A percentile compares a stretch with the other conserved stretches of the same genome.
phyloP scores from a whole-genome alignment of 2,329 filamentous ascomycete genomes.

The Chaetomiaceae sp. region DNA sequence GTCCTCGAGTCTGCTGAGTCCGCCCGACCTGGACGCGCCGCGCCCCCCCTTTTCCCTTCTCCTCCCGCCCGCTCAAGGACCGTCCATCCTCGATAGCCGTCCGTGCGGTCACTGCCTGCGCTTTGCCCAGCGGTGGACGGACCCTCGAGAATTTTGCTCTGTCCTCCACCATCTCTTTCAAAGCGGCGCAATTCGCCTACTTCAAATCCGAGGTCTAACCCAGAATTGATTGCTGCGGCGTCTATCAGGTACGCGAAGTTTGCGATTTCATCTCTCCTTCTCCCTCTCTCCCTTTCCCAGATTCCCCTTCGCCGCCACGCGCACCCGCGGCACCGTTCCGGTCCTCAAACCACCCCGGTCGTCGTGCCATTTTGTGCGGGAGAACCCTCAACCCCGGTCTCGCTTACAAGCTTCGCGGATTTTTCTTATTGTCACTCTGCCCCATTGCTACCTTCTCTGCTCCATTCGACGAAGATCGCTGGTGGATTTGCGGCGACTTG shows the following conservation, averaged over 20 bases:
- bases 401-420: conserved; percentile 15
- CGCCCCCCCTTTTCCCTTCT: neutral
- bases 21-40: no score
- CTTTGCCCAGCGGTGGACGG: conserved; percentile 3
- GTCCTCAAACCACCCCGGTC: conserved; percentile 6
- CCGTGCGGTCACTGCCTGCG: conserved; percentile 4
- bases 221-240: conserved; percentile 26
- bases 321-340: neutral
- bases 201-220: conserved; percentile 7
- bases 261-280: neutral
- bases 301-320: neutral
- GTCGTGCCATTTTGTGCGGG: conserved; percentile 2
- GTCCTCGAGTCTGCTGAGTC: neutral
- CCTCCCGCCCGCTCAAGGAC: conserved; percentile 1
- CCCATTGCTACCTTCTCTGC: neutral
- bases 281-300: neutral
- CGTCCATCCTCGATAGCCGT: conserved; percentile 4
- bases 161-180: neutral
- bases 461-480: conserved; percentile 13
- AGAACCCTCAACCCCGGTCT: conserved; percentile 10
- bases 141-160: neutral
- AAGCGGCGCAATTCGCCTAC: conserved; percentile 1
- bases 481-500: conserved; percentile 10
- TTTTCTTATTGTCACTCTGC: conserved; percentile 1
- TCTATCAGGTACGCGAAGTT: conserved; percentile 18